Conservation (phyloP, 306 rosid species). For the Canavalia ensiformis region DNA sequence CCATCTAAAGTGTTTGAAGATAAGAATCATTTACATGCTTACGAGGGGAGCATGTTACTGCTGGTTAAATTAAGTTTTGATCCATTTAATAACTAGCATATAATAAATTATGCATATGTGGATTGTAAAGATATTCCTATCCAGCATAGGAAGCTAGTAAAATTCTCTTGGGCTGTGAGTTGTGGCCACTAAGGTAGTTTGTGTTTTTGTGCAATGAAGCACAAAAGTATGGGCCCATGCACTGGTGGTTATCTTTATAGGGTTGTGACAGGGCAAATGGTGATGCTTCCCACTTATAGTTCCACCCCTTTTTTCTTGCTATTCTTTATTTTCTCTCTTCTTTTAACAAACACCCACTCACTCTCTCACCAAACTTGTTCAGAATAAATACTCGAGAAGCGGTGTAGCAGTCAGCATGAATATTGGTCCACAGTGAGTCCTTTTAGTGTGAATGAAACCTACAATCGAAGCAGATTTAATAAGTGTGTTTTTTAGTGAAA, state of each 20-base stretch:
- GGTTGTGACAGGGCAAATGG: slow-evolving; percentile 54
- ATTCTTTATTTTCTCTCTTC: slow-evolving; percentile 70
- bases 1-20: slow-evolving; percentile 45
- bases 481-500: slow-evolving; percentile 32
- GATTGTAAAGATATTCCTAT: slow-evolving; percentile 52
- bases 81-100: slow-evolving; percentile 26
- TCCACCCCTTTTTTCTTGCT: slow-evolving; percentile 39
- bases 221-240: slow-evolving; percentile 76
- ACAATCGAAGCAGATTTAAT: slow-evolving; percentile 39
- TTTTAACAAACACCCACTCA: slow-evolving; percentile 80
- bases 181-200: slow-evolving; percentile 49
- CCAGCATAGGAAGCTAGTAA: slow-evolving; percentile 54
- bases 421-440: slow-evolving; percentile 60
- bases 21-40: slow-evolving; percentile 32
- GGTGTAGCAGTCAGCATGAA: slow-evolving; percentile 48
- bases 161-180: slow-evolving; percentile 55
- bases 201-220: slow-evolving; percentile 54
- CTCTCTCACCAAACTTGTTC: slow-evolving; percentile 66
- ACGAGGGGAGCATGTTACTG: slow-evolving; percentile 57
- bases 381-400: slow-evolving; percentile 27
- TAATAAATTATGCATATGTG: slow-evolving; percentile 43
- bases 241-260: slow-evolving; percentile 52
- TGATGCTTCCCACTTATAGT: slow-evolving; percentile 75
- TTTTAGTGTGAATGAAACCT: slow-evolving; percentile 30
- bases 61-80: slow-evolving; percentile 28